phyloP scores from a whole-genome alignment of 1,139 yeast species.

The Tardiomyces depauwii region DNA sequence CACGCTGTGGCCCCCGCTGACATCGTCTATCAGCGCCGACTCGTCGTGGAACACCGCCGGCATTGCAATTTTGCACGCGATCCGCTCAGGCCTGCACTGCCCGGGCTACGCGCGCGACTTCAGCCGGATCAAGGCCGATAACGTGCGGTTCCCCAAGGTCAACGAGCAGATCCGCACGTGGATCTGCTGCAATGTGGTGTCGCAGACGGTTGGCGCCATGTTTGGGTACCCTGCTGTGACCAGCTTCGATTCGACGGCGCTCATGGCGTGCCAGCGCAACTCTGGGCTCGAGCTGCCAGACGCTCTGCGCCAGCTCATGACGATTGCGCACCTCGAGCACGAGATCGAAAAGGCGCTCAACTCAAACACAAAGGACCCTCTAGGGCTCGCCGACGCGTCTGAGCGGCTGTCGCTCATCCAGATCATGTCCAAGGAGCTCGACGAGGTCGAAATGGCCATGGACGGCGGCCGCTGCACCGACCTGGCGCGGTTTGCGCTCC shows the following conservation, averaged over 20 bases:
- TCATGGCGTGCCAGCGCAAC: slow-evolving; percentile 39
- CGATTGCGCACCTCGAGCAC: slow-evolving; percentile 75
- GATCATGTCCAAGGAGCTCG: slow-evolving; percentile 58
- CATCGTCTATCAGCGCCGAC: slow-evolving; percentile 89
- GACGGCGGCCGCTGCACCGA: slow-evolving; percentile 39
- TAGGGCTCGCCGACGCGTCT: slow-evolving; percentile 49
- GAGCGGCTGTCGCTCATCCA: slow-evolving; percentile 68
- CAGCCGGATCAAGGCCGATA: slow-evolving; percentile 29
- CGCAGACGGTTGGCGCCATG: slow-evolving; percentile 82
- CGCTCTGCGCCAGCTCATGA: slow-evolving; percentile 61
- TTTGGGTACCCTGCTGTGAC: slow-evolving; percentile 93
- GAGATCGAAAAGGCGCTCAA: slow-evolving; percentile 72
- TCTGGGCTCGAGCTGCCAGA: slow-evolving; percentile 41
- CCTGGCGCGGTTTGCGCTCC: slow-evolving; percentile 53
- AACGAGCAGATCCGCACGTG: slow-evolving; percentile 81
- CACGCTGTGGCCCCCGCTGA: slow-evolving; percentile 92
- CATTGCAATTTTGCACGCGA: slow-evolving; percentile 82
- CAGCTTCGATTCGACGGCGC: slow-evolving; percentile 65
- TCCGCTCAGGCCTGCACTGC: slow-evolving; percentile 78
- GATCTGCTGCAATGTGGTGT: slow-evolving; percentile 84
- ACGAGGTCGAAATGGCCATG: slow-evolving; percentile 53
- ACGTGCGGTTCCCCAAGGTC: slow-evolving; percentile 30
- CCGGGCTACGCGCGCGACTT: slow-evolving; percentile 52
- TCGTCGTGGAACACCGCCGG: slow-evolving; percentile 94
- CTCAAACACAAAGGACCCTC: slow-evolving; percentile 55